Evolutionary conservation across 2,329 filamentous ascomycete species (phyloP).

Genomic region (Chaetothyriales sp.): DNA sequence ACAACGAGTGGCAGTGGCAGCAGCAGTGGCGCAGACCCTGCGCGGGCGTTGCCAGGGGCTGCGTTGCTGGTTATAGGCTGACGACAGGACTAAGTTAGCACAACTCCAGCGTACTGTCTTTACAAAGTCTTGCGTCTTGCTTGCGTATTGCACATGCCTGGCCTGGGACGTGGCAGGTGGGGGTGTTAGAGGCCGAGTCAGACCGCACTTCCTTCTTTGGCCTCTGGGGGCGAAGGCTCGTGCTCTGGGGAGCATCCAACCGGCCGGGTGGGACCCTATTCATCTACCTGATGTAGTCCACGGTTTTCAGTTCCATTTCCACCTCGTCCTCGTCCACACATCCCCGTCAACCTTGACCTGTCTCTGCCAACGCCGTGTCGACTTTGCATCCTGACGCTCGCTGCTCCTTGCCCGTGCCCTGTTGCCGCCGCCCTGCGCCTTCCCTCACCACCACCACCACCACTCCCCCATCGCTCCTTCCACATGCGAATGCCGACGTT

Average conservation of each 20-base stretch:
- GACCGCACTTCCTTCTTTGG: neutral
- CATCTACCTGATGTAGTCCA: neutral
- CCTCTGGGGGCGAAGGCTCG: neutral
- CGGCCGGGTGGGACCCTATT: neutral
- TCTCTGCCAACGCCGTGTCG: neutral
- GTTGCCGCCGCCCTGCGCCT: conserved; percentile 1
- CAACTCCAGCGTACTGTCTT: neutral
- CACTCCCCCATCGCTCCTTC: neutral
- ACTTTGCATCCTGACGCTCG: conserved; percentile 5
- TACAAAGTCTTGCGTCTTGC: neutral
- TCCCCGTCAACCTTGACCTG: neutral
- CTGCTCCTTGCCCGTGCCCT: conserved; percentile 11
- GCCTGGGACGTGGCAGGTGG: neutral
- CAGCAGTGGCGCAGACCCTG: neutral
- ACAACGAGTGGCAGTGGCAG: neutral
- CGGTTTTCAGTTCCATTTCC: neutral
- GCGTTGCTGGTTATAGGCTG: neutral
- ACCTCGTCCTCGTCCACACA: conserved; percentile 1
- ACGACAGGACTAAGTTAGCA: neutral
- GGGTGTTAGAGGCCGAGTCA: neutral
- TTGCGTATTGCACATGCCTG: neutral
- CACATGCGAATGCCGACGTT: neutral
- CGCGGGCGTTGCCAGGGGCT: too few species aligned
- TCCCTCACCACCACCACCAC: conserved; percentile 1
- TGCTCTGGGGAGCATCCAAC: neutral